Base-by-base conservation (phyloP, 495 filamentous ascomycete genomes). In the Rusavskia elegans region DNA sequence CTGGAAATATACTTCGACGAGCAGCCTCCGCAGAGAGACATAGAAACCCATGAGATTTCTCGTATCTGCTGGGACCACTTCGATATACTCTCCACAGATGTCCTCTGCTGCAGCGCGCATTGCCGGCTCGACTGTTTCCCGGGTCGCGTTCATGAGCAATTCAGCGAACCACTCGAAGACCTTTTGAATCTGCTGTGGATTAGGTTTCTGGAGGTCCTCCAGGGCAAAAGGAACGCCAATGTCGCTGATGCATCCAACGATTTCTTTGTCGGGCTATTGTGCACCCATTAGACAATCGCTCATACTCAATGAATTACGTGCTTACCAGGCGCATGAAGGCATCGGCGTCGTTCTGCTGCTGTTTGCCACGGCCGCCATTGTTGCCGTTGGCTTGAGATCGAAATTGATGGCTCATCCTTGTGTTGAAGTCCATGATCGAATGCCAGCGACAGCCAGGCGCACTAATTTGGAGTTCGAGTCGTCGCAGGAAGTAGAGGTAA, bases 121-220 rank as follows among this genome's bases (percentile, higher is more conserved):
- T 1, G 89, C 88, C 21, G 92, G 93, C 58, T 96, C 89, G 48
- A 98, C 84, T 3, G 88, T 87, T 49, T 90, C 85, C 48, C 84
- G 80, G 19, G 87, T 94, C 44, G 83, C 79, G 66, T 94, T 94
- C 76, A 96, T 87, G 21, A 97, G 75, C 11, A 95, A 70, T 61
- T 95, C 89, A 44, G 86, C 89, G 61, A 97, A 93, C 85, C 87
- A 93, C 76, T 98, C 92, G 55, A 95, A 89, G 35, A 98, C 85
- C 75, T 87, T 84, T 67, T 97, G 93, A 45, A 94, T 89, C 58
- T 93, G 87, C 51, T 87, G 79, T 11, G 93, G 82, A 58, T 94
- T 92, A 5, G 92, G 92, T 62, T 95, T 97, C 55, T 88, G 79
- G 36, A 98, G 75, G 68, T 98, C 92, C 55, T 85, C 82, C n/a